Evolutionary conservation across 2,329 filamentous ascomycete genomes (phyloP).

Genomic region (Blumeriella jaapii): DNA sequence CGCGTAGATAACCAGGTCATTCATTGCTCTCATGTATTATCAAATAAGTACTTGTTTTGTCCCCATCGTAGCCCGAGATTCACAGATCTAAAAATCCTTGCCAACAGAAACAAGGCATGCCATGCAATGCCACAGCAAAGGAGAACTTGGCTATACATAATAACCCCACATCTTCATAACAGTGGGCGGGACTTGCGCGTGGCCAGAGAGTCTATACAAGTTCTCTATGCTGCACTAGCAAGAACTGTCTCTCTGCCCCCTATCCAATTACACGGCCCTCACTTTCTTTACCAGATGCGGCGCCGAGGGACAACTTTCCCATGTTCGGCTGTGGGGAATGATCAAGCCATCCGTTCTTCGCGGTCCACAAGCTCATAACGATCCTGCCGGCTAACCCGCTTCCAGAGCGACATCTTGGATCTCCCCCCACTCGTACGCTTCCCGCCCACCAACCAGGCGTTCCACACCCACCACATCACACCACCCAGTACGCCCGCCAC

Average conservation of each 20-base stretch:
- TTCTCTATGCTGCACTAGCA: conserved; percentile 25
- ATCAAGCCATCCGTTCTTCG: not conserved
- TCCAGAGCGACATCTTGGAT: conserved; percentile 18
- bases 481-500: conserved; percentile 23
- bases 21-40: no score
- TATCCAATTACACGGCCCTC: not conserved
- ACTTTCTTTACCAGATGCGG: not conserved
- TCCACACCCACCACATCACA: conserved; percentile 23
- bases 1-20: no score
- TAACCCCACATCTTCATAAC: no score
- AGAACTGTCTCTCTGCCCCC: conserved; percentile 11
- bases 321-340: no score
- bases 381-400: conserved; percentile 18
- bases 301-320: not conserved
- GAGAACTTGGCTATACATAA: not conserved
- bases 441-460: conserved; percentile 18
- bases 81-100: no score
- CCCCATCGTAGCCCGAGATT: no score
- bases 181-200: not conserved
- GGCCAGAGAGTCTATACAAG: conserved; percentile 4
- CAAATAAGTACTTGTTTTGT: no score
- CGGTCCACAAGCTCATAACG: conserved; percentile 26
- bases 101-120: no score
- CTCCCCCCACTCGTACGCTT: conserved; percentile 8
- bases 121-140: conserved; percentile 30